These are phyloP conservation scores for Fusarium tanahbumbuense DNA, from an alignment of 2,329 filamentous ascomycete genomes.

Conservation along the genomic window DNA sequence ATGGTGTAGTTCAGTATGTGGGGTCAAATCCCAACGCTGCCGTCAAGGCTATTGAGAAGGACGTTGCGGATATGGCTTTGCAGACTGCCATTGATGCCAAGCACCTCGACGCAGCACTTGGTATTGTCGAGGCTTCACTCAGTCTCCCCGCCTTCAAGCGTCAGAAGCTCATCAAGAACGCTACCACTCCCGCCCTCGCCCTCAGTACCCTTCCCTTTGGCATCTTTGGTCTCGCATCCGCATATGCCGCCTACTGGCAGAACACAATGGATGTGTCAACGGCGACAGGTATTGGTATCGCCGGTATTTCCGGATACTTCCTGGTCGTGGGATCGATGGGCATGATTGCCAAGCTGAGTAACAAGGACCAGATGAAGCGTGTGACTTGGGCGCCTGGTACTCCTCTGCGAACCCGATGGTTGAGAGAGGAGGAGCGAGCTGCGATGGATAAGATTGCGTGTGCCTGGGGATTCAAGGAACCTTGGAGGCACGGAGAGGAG, in stretches of 20 bases:
- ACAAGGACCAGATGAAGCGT: slow-evolving; percentile 94
- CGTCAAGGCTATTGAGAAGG: slow-evolving; percentile 77
- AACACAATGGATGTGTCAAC: slow-evolving; percentile 81
- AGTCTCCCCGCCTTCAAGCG: slow-evolving; percentile 73
- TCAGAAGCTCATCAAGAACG: slow-evolving; percentile 74
- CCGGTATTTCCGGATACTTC: slow-evolving; percentile 85
- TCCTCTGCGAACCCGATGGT: slow-evolving; percentile 82
- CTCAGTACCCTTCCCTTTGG: slow-evolving; percentile 72
- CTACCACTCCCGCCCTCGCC: slow-evolving; percentile 68
- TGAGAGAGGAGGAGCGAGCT: slow-evolving; percentile 89
- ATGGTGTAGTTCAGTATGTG: slow-evolving; percentile 69
- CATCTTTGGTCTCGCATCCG: slow-evolving; percentile 75
- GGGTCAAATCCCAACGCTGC: slow-evolving; percentile 75
- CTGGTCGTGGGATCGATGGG: slow-evolving; percentile 84
- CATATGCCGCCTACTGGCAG: slow-evolving; percentile 57
- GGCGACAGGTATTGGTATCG: slow-evolving; percentile 82
- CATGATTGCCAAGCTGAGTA: slow-evolving; percentile 83
- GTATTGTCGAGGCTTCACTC: slow-evolving; percentile 78
- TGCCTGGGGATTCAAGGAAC: slow-evolving; percentile 91
- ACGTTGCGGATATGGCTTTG: slow-evolving; percentile 78
- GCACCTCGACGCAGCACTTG: slow-evolving; percentile 81
- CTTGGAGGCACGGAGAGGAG: slow-evolving; percentile 85
- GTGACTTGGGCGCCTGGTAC: slow-evolving; percentile 91
- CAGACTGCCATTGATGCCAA: slow-evolving; percentile 82
- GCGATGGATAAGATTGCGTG: slow-evolving; percentile 87